Base-by-base conservation (phyloP, 2,329 filamentous ascomycete genomes). In the Botryotinia convoluta region DNA sequence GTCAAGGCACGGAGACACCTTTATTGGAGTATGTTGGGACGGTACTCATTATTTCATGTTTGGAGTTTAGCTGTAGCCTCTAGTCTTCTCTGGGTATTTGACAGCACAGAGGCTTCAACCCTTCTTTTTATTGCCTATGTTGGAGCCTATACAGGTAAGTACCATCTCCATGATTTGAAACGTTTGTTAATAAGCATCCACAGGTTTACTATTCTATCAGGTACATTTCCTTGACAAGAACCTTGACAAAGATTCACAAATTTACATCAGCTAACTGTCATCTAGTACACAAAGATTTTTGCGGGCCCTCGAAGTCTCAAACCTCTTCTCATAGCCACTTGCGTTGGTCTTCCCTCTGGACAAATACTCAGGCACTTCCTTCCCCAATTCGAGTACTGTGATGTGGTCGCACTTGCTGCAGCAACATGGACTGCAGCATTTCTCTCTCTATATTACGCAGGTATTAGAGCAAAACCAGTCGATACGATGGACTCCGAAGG, bases 41-140 rank as follows among this genome's bases (percentile, higher is more conserved):
- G 82, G 73, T 88, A 86, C 76, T 81, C 87, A 68, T 81, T 85
- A 57, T 83, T 86, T 76, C 69, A 78, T 81, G 67, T 81, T 81
- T 67, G 83, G 83, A 37, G 74, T 75, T 62, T 79, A 75, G 22
- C 81, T 79, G 26, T 78, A 81, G n/a, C 76, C 79, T 35, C 73
- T 84, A 82, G 83, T 37, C 81, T 88, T 35, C 81, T 88, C n/a
- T 88, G 86, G 86, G 82, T 83, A 9, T 87, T 88, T 77, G 83
- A 87, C 69, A 79, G 78, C 42, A 81, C 82, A 5, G 26, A 80
- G 16, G 77, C 82, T 65, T 85, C 84, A 7, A 82, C 84, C 73
- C 82, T 84, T 74, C 84, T 87, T 80, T 89, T 87, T 78, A 80
- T 86, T 37, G 35, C 70, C 20, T 79, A 80, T 71, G 70, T 79